Conservation (phyloP, 1,284 basidiomycete species). For the Boletus albobrunnescens region DNA sequence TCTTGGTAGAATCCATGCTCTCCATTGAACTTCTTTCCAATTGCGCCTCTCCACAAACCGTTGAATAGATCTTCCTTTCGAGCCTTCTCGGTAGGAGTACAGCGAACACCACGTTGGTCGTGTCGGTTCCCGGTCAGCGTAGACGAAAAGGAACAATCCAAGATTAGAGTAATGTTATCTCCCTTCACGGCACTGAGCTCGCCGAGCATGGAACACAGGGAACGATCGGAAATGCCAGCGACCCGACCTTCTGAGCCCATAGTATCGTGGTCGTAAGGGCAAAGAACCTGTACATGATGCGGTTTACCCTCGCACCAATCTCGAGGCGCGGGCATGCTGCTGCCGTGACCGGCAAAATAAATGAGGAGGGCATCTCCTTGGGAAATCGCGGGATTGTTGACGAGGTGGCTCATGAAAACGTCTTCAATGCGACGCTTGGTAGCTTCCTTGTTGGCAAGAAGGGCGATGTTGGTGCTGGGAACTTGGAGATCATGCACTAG, state of each 20-base stretch:
- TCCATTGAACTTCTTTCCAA: slow-evolving; percentile 35
- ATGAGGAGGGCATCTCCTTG: slow-evolving; percentile 59
- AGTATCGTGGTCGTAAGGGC: slow-evolving; percentile 59
- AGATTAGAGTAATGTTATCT: slow-evolving; percentile 61
- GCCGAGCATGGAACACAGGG: slow-evolving; percentile 52
- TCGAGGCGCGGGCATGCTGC: slow-evolving; percentile 47
- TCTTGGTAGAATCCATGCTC: slow-evolving; percentile 48
- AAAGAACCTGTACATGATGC: slow-evolving; percentile 52
- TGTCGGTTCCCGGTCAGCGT: slow-evolving; percentile 36
- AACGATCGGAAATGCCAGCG: slow-evolving; percentile 62
- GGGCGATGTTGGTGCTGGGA: slow-evolving; percentile 53
- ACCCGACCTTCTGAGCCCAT: slow-evolving; percentile 44
- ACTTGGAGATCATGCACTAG: slow-evolving; percentile 52
- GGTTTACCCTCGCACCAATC: slow-evolving; percentile 49
- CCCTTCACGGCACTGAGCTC: slow-evolving; percentile 56
- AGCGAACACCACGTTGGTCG: slow-evolving; percentile 47
- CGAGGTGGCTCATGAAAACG: slow-evolving; percentile 53
- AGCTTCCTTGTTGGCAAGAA: slow-evolving; percentile 53
- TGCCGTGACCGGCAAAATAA: slow-evolving; percentile 69
- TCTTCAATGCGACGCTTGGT: slow-evolving; percentile 58
- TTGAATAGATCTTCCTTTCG: slow-evolving; percentile 48
- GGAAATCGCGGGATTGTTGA: slow-evolving; percentile 55
- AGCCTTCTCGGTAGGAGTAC: slow-evolving; percentile 51
- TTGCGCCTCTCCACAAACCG: slow-evolving; percentile 50
- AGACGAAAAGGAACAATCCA: slow-evolving; percentile 61